These are phyloP conservation scores for Fusarium bactridioides DNA, from an alignment of 2,329 filamentous ascomycete genomes.

Conservation along the genomic window DNA sequence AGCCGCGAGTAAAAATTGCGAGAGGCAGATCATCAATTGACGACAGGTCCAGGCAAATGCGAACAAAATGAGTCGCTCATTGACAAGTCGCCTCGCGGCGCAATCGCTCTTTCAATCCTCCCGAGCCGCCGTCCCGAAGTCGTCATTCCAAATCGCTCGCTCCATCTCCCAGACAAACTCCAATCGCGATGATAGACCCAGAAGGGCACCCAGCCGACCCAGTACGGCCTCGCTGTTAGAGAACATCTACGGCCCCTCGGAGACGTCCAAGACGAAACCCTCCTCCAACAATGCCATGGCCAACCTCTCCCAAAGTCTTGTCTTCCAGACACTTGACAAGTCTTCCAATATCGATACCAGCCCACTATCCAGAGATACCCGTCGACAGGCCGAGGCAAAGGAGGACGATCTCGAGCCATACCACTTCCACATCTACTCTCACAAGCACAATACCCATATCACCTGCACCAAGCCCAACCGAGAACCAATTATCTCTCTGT, in stretches of 20 bases:
- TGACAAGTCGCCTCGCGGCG: conserved; percentile 54
- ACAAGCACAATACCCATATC: conserved; percentile 95
- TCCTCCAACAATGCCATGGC: conserved; percentile 44
- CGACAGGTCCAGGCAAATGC: conserved; percentile 42
- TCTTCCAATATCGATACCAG: conserved; percentile 46
- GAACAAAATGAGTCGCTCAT: conserved; percentile 54
- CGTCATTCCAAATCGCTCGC: conserved; percentile 39
- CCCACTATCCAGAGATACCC: conserved; percentile 37
- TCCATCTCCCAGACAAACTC: conserved; percentile 52
- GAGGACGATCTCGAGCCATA: conserved; percentile 67
- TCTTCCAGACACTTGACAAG: conserved; percentile 50
- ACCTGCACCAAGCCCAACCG: conserved; percentile 86
- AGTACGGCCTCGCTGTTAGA: conserved; percentile 45
- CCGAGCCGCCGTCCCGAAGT: conserved; percentile 34
- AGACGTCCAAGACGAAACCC: conserved; percentile 21
- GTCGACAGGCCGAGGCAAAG: conserved; percentile 36
- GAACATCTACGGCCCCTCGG: conserved; percentile 45
- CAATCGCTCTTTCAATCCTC: conserved; percentile 46
- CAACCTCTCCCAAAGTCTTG: conserved; percentile 49
- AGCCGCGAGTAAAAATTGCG: conserved; percentile 40
- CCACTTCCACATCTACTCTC: conserved; percentile 85
- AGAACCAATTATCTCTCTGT: conserved; percentile 80
- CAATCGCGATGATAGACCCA: conserved; percentile 41
- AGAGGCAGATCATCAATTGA: conserved; percentile 23
- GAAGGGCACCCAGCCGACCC: conserved; percentile 35